Conservation (phyloP, 805 yeast species). For the Myxozyma udenii region DNA sequence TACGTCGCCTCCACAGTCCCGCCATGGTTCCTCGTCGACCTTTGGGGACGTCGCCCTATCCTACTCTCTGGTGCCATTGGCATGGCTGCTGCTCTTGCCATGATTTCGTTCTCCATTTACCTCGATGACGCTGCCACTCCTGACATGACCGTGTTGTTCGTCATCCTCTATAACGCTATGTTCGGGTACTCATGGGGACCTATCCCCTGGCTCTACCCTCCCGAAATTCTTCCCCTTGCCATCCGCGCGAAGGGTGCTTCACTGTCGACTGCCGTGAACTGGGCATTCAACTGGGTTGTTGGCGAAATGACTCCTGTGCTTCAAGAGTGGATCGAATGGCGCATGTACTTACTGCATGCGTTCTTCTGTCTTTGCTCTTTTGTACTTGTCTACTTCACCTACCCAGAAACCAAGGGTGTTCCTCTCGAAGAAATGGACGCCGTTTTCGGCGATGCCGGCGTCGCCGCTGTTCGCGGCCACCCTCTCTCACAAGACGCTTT, state of each 20-base stretch:
- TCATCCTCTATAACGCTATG: constrained; percentile 70
- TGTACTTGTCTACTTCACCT: constrained; percentile 63
- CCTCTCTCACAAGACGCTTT: constrained; percentile 24
- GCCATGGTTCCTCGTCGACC: constrained; percentile 87
- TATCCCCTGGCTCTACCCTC: constrained; percentile 32
- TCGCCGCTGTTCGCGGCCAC: constrained; percentile 30
- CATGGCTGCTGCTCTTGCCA: constrained; percentile 69
- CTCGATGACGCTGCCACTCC: constrained; percentile 57
- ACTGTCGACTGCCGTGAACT: constrained; percentile 83
- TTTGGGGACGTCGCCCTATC: constrained; percentile 89
- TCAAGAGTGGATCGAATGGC: constrained; percentile 73
- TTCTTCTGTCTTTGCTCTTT: constrained; percentile 71
- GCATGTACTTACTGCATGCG: constrained; percentile 78
- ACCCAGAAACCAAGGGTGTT: constrained; percentile 90
- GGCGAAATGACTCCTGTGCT: constrained; percentile 89
- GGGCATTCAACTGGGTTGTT: constrained; percentile 89
- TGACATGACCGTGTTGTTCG: constrained; percentile 67
- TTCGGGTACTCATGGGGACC: constrained; percentile 89
- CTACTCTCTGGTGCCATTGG: constrained; percentile 71
- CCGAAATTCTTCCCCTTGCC: constrained; percentile 62
- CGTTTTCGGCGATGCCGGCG: constrained; percentile 65
- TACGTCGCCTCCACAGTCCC: constrained; percentile 70
- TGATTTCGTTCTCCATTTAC: constrained; percentile 61
- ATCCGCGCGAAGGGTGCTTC: constrained; percentile 90
- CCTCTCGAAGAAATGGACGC: constrained; percentile 89